Base-by-base conservation (phyloP, 306 rosid species). In the Pterocarpus santalinus region DNA sequence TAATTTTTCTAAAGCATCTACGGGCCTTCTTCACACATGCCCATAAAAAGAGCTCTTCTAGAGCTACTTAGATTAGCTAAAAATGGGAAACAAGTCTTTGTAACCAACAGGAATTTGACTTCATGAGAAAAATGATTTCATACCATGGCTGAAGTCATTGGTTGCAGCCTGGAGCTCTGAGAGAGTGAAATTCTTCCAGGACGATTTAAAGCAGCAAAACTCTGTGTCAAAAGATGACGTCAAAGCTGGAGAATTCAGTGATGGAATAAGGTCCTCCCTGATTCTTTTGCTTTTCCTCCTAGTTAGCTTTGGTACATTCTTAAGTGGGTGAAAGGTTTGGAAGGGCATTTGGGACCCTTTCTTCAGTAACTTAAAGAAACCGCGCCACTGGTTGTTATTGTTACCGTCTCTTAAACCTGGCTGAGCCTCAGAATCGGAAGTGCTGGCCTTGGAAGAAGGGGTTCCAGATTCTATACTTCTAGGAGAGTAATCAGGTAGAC, bases 111-210 rank as follows among this genome's bases (percentile, higher is more conserved):
- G 8, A 52, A 65, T 17, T 38, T 77, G 55, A 65, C 61, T 78
- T 67, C 30, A 58, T 36, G 30, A 44, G 49, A 60, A 53, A 56
- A 84, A n/a, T 32, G 70, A 12, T 32, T 28, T 44, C 85, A 81
- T 70, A 95, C 99, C 97, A 38, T 66, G 81, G 86, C 93, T 89
- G 78, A 93, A 95, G 87, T 95, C 77, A 84, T 88, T n/a, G 81
- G 94, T 90, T 41, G 99, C 98, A 2, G 83, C 80, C 81, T 76
- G 69, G 32, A 95, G 86, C 74, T 95, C 93, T 2, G 88, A 28
- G 32, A 90, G 84, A 6, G 94, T 49, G 87, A 83, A 95, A 71
- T 92, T 90, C 82, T 79, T 93, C 99, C 99, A 95, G 5, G 94
- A 89, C 75, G 98, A 82, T 85, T 89, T 95, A 69, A 95, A 93